These are phyloP conservation scores for Ophiognomonia clavigignenti-juglandacearum DNA, from an alignment of 2,329 filamentous ascomycete species.

Conservation along the genomic window DNA sequence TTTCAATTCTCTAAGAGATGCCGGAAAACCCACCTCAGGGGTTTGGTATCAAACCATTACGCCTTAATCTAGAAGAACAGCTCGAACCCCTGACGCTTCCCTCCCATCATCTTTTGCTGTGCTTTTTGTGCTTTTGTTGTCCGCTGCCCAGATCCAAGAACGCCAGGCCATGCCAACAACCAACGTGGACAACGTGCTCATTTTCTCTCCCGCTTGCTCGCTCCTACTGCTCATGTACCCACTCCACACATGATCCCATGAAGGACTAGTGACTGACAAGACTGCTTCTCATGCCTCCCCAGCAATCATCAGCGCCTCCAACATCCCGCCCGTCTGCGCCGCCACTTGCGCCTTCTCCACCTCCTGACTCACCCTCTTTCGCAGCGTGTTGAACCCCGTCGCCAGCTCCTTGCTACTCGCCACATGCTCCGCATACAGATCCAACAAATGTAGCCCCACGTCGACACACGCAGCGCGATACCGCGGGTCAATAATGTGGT, in stretches of 20 bases:
- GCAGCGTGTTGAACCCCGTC: slow-evolving; percentile 62
- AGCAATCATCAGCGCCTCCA: slow-evolving; percentile 62
- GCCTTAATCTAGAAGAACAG: not conserved
- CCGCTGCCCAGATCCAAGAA: slow-evolving; percentile 8
- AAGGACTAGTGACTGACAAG: too few species aligned
- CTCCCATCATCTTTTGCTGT: not conserved
- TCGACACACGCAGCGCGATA: slow-evolving; percentile 80
- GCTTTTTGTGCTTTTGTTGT: too few species aligned
- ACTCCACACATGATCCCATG: too few species aligned
- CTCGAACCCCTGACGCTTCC: too few species aligned
- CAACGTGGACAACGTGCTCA: too few species aligned
- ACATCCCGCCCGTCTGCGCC: slow-evolving; percentile 78
- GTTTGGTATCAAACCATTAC: slow-evolving; percentile 14
- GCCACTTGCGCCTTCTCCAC: slow-evolving; percentile 82
- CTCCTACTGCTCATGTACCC: too few species aligned
- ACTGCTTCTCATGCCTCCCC: slow-evolving; percentile 6
- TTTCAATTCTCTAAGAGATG: too few species aligned
- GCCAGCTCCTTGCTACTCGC: slow-evolving; percentile 70
- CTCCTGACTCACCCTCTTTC: slow-evolving; percentile 66
- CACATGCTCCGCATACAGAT: slow-evolving; percentile 80
- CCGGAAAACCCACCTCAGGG: too few species aligned
- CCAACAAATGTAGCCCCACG: slow-evolving; percentile 73
- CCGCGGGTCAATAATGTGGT: slow-evolving; percentile 76
- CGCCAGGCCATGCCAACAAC: slow-evolving; percentile 16
- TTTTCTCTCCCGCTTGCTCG: too few species aligned